Base-by-base conservation (phyloP, 2,329 filamentous ascomycete species). In the Colletotrichum orbiculare region DNA sequence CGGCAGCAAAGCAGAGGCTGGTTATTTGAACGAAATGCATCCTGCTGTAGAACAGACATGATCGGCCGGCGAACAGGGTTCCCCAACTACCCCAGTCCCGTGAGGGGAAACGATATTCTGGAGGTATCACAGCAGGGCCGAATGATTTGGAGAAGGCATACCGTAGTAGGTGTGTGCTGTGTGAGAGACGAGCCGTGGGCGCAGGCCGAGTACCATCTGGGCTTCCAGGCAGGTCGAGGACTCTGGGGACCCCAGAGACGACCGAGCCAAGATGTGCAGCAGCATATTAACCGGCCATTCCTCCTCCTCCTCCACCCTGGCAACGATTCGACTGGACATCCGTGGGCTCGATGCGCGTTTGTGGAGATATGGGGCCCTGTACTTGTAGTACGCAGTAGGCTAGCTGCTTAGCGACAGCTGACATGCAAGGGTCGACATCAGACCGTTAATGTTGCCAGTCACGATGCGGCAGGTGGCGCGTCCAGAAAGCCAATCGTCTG, bases 351-450 rank as follows among this genome's bases (percentile, higher is more conserved):
- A 46, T 42, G 62, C 46, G 25, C n/a, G 39, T 15, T 42, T 56
- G 62, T 56, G 62, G 62, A 48, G 57, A 54, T 49, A 45, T 49
- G 54, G 62, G 50, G 42, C 57, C 38, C 45, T 54, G 39, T 25
- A 25, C 38, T 38, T 50, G 39, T 25, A 25, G 25, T 25, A n/a
- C 17, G 33, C 15, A 56, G 15, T 42, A 13, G 46, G 52, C 62
- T 61, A 45, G 39, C 46, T 41, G 41, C 49, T 54, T 50, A 49
- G 61, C 61, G 42, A 54, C 61, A 15, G 37, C 42, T 56, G 52
- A 62, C 50, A 65, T 62, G 58, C 62, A 65, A 65, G 58, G 62
- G 62, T 65, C 58, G 41, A 62, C 54, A 61, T 52, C 47, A 48
- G 41, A 46, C 47, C 47, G 42, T 62, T 33, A 17, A 41, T 37